These are phyloP conservation scores for Pholiota microspora DNA, from an alignment of 768 basidiomycete species.

Conservation along the genomic window DNA sequence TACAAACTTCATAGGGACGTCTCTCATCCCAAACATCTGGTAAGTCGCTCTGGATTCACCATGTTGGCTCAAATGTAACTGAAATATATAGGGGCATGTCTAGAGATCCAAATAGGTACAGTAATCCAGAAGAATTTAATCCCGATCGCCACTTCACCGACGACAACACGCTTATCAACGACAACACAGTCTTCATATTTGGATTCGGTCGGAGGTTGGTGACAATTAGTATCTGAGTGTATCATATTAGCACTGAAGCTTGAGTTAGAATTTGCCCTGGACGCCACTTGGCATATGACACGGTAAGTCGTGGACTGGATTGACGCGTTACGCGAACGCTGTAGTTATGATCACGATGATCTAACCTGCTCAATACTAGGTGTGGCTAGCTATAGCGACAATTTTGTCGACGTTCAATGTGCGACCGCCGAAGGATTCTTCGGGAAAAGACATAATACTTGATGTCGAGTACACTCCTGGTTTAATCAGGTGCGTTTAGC, in stretches of 20 bases:
- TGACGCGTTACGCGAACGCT: too few relatives aligned
- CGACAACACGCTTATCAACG: conserved; percentile 22
- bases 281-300: conserved; percentile 20
- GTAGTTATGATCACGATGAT: neutral
- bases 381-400: neutral
- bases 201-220: conserved; percentile 32
- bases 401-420: neutral
- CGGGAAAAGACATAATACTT: neutral
- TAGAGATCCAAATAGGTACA: conserved; percentile 48
- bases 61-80: neutral
- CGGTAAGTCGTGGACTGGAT: neutral
- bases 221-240: neutral
- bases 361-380: too few relatives aligned
- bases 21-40: neutral
- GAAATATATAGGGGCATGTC: conserved; percentile 38
- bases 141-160: neutral
- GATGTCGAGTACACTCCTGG: neutral
- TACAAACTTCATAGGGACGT: neutral
- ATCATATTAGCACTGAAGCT: neutral
- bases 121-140: conserved; percentile 43
- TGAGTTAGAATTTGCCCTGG: conserved; percentile 21
- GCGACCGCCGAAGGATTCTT: neutral
- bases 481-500: neutral
- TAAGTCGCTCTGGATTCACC: neutral
- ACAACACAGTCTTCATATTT: conserved; percentile 22